Evolutionary conservation across 192 early-diverging fungal genomes (phyloP).

Genomic region (Entomortierella parvispora): DNA sequence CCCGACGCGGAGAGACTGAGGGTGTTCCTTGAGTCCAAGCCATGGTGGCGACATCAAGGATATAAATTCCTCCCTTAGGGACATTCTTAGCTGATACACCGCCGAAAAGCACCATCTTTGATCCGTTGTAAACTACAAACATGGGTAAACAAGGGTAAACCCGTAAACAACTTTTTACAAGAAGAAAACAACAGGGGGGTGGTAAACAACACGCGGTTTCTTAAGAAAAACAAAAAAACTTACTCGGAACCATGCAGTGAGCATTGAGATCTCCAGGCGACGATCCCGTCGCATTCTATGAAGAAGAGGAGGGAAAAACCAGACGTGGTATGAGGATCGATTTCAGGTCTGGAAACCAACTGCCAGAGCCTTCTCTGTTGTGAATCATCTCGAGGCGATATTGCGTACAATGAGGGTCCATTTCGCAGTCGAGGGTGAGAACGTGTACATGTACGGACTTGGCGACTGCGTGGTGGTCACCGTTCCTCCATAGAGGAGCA

Average conservation of each 20-base stretch:
- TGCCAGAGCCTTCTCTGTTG: background rate
- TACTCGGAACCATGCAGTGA: no score
- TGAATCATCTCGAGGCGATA: background rate
- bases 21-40: conserved; percentile 14
- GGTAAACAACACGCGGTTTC: no score
- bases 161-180: background rate
- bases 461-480: no score
- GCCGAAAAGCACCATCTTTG: conserved; percentile 32
- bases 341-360: no score
- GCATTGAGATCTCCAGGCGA: no score
- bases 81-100: background rate
- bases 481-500: no score
- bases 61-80: conserved; percentile 10
- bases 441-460: no score
- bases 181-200: background rate
- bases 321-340: no score
- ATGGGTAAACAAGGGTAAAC: background rate
- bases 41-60: conserved; percentile 13
- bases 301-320: background rate
- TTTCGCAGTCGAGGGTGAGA: no score
- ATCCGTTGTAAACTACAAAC: background rate
- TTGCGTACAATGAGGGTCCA: no score
- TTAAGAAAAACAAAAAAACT: no score
- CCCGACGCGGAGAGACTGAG: background rate
- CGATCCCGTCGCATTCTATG: background rate